Percentiles rank a stretch among this genome's conserved stretches.
Evolutionary conservation across 2,329 filamentous ascomycete genomes (phyloP).

Genomic region (Aspergillus quadricinctus): DNA sequence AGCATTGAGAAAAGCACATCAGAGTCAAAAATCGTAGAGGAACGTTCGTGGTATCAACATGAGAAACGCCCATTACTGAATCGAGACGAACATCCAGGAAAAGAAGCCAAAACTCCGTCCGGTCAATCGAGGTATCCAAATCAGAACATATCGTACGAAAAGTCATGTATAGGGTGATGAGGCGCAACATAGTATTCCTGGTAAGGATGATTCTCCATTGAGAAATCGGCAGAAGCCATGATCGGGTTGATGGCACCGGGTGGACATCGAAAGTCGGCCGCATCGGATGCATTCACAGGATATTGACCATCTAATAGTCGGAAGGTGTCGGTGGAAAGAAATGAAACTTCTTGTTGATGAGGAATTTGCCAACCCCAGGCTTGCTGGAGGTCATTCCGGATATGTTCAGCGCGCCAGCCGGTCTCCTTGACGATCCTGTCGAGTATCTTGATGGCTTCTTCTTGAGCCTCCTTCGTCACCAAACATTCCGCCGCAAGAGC

Average conservation of each 20-base stretch:
- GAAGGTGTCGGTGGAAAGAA: slow-evolving; percentile 5
- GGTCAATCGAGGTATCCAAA: slow-evolving; percentile 2
- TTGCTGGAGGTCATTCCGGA: slow-evolving; percentile 68
- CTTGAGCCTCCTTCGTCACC: slow-evolving; percentile 65
- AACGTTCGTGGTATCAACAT: background rate
- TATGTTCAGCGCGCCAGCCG: slow-evolving; percentile 69
- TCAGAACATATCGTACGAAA: slow-evolving; percentile 20
- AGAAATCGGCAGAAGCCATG: slow-evolving; percentile 69
- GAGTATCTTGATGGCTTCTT: slow-evolving; percentile 74
- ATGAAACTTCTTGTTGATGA: slow-evolving; percentile 29
- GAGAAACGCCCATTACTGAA: background rate
- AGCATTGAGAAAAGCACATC: background rate
- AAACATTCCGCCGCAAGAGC: slow-evolving; percentile 73
- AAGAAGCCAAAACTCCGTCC: background rate
- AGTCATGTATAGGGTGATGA: slow-evolving; percentile 24
- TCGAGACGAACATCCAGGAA: background rate
- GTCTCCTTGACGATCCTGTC: slow-evolving; percentile 70
- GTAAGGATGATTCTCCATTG: slow-evolving; percentile 73
- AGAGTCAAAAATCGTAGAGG: background rate
- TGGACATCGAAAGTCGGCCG: slow-evolving; percentile 28
- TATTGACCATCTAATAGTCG: slow-evolving; percentile 11
- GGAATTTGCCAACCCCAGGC: slow-evolving; percentile 67
- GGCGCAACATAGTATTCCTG: slow-evolving; percentile 75
- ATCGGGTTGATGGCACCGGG: slow-evolving; percentile 64
- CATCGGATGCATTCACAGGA: slow-evolving; percentile 13